Conservation (phyloP, 768 basidiomycete species). For the Calocybe cyanea region DNA sequence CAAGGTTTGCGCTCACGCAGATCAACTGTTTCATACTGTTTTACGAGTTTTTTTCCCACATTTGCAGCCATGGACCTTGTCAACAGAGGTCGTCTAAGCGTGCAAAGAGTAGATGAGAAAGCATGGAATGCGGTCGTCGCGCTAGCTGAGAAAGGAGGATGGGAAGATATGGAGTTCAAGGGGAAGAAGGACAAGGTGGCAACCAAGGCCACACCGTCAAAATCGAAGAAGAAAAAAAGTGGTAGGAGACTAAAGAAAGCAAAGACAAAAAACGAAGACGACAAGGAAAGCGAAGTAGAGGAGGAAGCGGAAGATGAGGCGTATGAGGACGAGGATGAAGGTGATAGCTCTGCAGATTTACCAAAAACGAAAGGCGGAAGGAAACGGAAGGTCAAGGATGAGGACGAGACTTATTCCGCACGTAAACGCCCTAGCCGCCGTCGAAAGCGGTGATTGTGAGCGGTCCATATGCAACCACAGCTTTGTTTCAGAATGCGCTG, state of each 20-base stretch:
- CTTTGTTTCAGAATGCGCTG: no score
- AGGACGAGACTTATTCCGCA: conserved; percentile 2
- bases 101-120: conserved; percentile 68
- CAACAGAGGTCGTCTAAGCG: conserved; percentile 78
- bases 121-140: conserved; percentile 61
- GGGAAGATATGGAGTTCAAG: conserved; percentile 52
- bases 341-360: conserved; percentile 9
- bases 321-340: conserved; percentile 10
- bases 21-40: background rate
- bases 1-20: conserved; percentile 41
- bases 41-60: background rate
- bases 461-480: no score
- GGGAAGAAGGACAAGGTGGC: conserved; percentile 26
- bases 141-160: conserved; percentile 74
- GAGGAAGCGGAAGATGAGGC: conserved; percentile 16
- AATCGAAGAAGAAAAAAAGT: conserved; percentile 18
- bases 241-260: background rate
- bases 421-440: conserved; percentile 4
- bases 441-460: conserved; percentile 6
- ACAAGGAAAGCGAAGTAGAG: conserved; percentile 16
- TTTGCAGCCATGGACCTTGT: conserved; percentile 73
- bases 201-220: conserved; percentile 15
- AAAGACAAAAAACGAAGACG: conserved; percentile 2
- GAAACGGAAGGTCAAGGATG: conserved; percentile 9
- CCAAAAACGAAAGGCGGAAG: conserved; percentile 13